Conservation (phyloP, 2,329 filamentous ascomycete species). For the Bipolaris victoriae region DNA sequence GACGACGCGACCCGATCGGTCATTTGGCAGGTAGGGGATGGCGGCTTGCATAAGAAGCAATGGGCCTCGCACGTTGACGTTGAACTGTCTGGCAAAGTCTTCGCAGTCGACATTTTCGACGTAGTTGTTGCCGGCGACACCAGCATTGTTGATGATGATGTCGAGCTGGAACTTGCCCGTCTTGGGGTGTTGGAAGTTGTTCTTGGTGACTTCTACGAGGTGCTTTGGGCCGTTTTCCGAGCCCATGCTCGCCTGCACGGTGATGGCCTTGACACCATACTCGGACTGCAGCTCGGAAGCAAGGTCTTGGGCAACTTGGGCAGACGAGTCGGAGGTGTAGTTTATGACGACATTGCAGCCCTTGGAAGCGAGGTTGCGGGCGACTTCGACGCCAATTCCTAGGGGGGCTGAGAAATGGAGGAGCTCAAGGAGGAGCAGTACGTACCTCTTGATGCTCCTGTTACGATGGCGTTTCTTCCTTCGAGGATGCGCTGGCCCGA, state of each 20-base stretch:
- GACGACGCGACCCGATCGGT: conserved; percentile 69
- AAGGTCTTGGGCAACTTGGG: conserved; percentile 58
- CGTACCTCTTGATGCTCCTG: conserved; percentile 77
- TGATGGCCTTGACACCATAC: conserved; percentile 65
- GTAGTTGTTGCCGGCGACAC: conserved; percentile 67
- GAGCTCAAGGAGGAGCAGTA: neutral
- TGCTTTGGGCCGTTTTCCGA: conserved; percentile 64
- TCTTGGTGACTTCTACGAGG: conserved; percentile 64
- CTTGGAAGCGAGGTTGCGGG: conserved; percentile 74
- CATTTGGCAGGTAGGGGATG: conserved; percentile 70
- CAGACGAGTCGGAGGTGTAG: conserved; percentile 71
- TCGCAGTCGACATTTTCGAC: conserved; percentile 66
- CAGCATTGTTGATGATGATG: conserved; percentile 88
- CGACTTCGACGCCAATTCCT: conserved; percentile 76
- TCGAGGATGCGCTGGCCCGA: conserved; percentile 55
- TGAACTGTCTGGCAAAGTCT: conserved; percentile 75
- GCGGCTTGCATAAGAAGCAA: conserved; percentile 78
- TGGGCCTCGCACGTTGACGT: conserved; percentile 82
- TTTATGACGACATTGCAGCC: conserved; percentile 73
- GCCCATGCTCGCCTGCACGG: conserved; percentile 75
- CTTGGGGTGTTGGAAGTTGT: conserved; percentile 63
- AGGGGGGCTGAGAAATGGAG: conserved; percentile 11
- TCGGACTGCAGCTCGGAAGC: conserved; percentile 61
- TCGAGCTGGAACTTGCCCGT: conserved; percentile 71
- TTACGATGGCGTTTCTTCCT: conserved; percentile 79